Evolutionary conservation across 2,329 filamentous ascomycete species (phyloP), one percentile per base, ranked within the genome.

Genomic region (Chrysoporthe cubensis): DNA sequence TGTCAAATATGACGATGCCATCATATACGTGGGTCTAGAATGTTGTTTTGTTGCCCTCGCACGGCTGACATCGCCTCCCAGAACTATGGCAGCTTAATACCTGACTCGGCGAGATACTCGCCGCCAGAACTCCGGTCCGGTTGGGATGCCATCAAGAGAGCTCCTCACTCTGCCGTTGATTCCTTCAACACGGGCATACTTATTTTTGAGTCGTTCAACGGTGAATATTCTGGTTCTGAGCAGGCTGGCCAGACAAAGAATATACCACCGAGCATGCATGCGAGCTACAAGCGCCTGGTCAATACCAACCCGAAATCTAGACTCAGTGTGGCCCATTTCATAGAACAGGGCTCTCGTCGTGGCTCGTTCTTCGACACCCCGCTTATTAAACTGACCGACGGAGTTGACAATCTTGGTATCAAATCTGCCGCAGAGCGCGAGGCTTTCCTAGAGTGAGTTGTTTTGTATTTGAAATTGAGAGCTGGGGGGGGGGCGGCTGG

Each of bases 361-460:
- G 92, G 93, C 21, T 90, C 93, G 0, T 99, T 98, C 78, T 98
- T 99, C 73, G 92, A 97, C 74, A 97, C 92, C 3, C 90, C 95
- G 0, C 81, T 99, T 18, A 98, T 99, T 73, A 93, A 95, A 71
- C 82, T 99, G 73, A 96, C 94, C 0, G 92, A 98, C 70, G 94
- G 93, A 44, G 93, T 98, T 66, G 96, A 99, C 66, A 97, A 91
- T 73, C 83, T 99, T 46, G 95, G 95, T 0, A 85, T 98, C 72
- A 99, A 97, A 80, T 89, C 86, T 32, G 91, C 95, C 66, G 84
- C 86, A 8, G 96, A 99, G 79, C 87, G 93, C 69, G 94, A 97
- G 67, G 87, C 89, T 61, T 95, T 99, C 72, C 82, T 99, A 11
- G 88, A 89, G 90, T 85, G 72, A 34, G 68, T 70, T 63, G 78